Evolutionary conservation across 2,329 filamentous ascomycete genomes (phyloP).

Genomic region (Rhynchosporium graminicola): DNA sequence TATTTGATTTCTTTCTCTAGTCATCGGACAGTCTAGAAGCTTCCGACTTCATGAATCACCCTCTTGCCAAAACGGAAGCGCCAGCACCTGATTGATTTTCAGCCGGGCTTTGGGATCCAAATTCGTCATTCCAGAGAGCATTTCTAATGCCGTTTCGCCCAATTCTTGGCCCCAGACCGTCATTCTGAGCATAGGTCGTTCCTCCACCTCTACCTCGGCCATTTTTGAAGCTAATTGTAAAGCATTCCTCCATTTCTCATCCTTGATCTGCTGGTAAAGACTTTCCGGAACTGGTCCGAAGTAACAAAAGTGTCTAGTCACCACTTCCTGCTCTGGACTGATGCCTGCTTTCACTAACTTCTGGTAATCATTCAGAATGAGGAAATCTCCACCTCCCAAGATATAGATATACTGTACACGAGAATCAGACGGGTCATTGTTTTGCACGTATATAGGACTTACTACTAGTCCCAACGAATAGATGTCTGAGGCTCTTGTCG

Average conservation of each 20-base stretch:
- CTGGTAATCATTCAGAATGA: conserved; percentile 7
- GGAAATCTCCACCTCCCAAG: conserved; percentile 3
- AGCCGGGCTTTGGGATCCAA: not conserved
- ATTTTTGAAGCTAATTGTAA: conserved; percentile 2
- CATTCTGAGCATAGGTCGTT: conserved; percentile 15
- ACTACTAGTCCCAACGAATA: conserved; percentile 15
- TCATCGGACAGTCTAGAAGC: no score
- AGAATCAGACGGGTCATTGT: not conserved
- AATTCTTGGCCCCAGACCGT: not conserved
- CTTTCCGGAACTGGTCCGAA: conserved; percentile 3
- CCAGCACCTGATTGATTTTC: not conserved
- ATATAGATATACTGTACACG: conserved; percentile 1
- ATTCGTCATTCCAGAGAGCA: conserved; percentile 10
- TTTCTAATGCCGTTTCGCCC: not conserved
- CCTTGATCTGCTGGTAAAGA: conserved; percentile 7
- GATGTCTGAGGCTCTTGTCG: conserved; percentile 16
- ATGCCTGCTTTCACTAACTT: conserved; percentile 3
- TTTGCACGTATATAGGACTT: not conserved
- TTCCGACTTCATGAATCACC: no score
- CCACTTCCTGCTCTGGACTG: conserved; percentile 8
- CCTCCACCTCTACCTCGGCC: conserved; percentile 10
- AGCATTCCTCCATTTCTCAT: not conserved
- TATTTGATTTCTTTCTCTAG: no score
- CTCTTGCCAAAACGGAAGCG: not conserved
- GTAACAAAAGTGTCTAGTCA: conserved; percentile 15